Conservation (phyloP, 345 rosid genomes). For the Murraya paniculata region DNA sequence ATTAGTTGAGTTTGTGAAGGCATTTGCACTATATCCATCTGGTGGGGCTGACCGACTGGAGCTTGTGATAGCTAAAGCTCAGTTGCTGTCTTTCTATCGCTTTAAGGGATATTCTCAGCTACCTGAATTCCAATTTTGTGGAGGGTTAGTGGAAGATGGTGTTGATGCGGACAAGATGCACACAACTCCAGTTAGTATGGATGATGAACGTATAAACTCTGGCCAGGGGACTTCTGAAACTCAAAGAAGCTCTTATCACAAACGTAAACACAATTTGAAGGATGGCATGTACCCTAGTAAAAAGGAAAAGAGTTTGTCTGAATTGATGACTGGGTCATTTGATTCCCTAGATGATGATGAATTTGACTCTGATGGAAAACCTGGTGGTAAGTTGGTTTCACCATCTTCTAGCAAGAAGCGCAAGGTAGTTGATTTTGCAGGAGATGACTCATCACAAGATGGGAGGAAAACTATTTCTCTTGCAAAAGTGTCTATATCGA, state of each 20-base stretch:
- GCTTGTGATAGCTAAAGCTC: slow-evolving; percentile 55
- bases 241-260: slow-evolving; percentile 37
- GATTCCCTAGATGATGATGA: slow-evolving; percentile 48
- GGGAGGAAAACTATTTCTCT: slow-evolving; percentile 61
- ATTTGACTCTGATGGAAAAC: slow-evolving; percentile 38
- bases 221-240: slow-evolving; percentile 21
- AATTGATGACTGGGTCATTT: slow-evolving; percentile 47
- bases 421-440: slow-evolving; percentile 44
- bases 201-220: slow-evolving; percentile 24
- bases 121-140: slow-evolving; percentile 45
- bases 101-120: slow-evolving; percentile 45
- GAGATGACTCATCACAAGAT: slow-evolving; percentile 47
- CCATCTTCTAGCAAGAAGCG: slow-evolving; percentile 52
- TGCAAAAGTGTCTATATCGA: slow-evolving; percentile 50
- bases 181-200: slow-evolving; percentile 10
- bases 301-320: slow-evolving; percentile 51
- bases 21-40: slow-evolving; percentile 48
- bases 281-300: slow-evolving; percentile 40
- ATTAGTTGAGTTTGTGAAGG: slow-evolving; percentile 46
- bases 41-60: slow-evolving; percentile 51
- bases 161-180: slow-evolving; percentile 29
- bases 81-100: slow-evolving; percentile 50
- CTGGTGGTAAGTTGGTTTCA: slow-evolving; percentile 29
- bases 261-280: slow-evolving; percentile 71
- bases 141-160: slow-evolving; percentile 32